Conservation (phyloP, 331 rosid species). For the Telfairia occidentalis region DNA sequence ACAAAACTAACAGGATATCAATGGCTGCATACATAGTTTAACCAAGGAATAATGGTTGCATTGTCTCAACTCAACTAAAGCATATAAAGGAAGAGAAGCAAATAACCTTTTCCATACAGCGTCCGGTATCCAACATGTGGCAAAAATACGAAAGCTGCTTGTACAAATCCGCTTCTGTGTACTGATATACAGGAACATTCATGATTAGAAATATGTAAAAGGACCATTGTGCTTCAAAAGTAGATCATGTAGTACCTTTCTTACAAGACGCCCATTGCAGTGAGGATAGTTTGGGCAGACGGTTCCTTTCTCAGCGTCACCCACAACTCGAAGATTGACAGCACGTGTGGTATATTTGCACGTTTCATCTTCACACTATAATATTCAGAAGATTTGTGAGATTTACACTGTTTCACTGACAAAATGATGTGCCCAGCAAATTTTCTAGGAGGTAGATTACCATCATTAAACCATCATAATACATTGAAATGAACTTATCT, state of each 20-base stretch:
- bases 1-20: background rate
- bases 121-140: conserved; percentile 48
- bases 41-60: background rate
- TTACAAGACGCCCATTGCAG: conserved; percentile 66
- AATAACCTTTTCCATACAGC: conserved; percentile 64
- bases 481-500: conserved; percentile 50
- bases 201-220: background rate
- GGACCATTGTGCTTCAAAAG: background rate
- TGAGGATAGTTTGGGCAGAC: conserved; percentile 88
- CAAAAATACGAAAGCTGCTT: conserved; percentile 80
- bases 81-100: background rate
- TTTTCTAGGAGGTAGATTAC: conserved; percentile 31
- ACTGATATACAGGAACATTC: conserved; percentile 32
- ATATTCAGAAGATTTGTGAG: conserved; percentile 15
- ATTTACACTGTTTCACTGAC: background rate
- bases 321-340: conserved; percentile 60
- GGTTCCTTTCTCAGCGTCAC: conserved; percentile 88
- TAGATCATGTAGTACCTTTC: conserved; percentile 37
- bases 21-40: background rate
- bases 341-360: conserved; percentile 67
- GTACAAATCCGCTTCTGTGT: conserved; percentile 73
- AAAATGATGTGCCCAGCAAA: background rate
- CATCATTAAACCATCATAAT: conserved; percentile 59
- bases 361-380: conserved; percentile 90
- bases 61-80: background rate